Evolutionary conservation across 495 filamentous ascomycete genomes (phyloP).

Genomic region (Hypoxylon intermedium): DNA sequence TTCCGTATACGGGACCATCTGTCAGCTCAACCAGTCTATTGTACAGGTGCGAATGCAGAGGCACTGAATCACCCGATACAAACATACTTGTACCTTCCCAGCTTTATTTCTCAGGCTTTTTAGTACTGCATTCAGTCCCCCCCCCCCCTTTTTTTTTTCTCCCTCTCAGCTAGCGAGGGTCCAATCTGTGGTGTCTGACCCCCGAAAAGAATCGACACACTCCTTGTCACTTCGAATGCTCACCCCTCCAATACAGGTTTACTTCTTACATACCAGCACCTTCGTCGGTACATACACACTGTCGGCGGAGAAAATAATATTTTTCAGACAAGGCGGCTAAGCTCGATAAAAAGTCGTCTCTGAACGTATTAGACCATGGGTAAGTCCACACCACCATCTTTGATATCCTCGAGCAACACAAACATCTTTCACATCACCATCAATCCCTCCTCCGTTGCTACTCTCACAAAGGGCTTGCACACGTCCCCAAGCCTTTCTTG

Average conservation of each 20-base stretch:
- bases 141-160: constrained; percentile 25
- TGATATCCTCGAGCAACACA: constrained; percentile 32
- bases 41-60: constrained; percentile 35
- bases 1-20: constrained; percentile 28
- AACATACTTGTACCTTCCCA: constrained; percentile 29
- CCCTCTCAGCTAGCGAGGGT: constrained; percentile 35
- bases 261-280: constrained; percentile 27
- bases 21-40: constrained; percentile 25
- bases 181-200: constrained; percentile 19
- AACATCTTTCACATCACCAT: constrained; percentile 28
- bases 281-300: constrained; percentile 32
- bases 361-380: constrained; percentile 50
- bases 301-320: constrained; percentile 38
- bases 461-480: too few species aligned
- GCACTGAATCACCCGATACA: constrained; percentile 39
- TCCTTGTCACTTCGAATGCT: constrained; percentile 39
- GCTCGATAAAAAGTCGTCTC: constrained; percentile 44
- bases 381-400: constrained; percentile 49
- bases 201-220: constrained; percentile 30
- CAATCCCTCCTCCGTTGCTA: constrained; percentile 16
- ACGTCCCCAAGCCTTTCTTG: too few species aligned
- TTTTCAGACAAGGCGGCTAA: constrained; percentile 52
- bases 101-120: constrained; percentile 23
- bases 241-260: constrained; percentile 41
- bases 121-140: constrained; percentile 20